Base-by-base conservation (phyloP, 2,329 filamentous ascomycete genomes). In the Pseudogymnoascus destructans region DNA sequence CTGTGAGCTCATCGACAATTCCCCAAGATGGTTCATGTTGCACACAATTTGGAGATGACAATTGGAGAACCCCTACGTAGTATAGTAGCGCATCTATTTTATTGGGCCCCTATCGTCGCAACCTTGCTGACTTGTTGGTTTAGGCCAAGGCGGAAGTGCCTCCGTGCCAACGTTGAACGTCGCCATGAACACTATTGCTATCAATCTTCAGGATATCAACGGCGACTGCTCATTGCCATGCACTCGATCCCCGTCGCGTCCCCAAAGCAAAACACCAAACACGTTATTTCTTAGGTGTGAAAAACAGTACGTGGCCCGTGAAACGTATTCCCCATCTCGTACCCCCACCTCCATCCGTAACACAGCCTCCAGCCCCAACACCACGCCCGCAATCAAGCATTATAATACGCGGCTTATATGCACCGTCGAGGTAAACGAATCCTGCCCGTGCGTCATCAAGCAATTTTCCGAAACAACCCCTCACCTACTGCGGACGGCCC, bases 1-100 rank as follows among this genome's bases (percentile, higher is more conserved):
- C 25, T 19, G 23, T 17, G 46, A 52, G 46, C 46, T 52, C 46
- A 52, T 52, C 25, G n/a, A 32, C 25, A 52, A 52, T 52, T 52
- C 42, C 23, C 42, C 40, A 25, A 46, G 40, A 21, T 46, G 8
- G 40, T 46, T 25, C 19, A 46, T 46, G 40, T 23, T n/a, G 42
- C 23, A n/a, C 42, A 49, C n/a, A 27, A 52, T 52, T 32, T 52
- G 46, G 25, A 32, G 25, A 52, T 32, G 25, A 30, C 25, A 19
- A 30, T 52, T 52, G 46, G 46, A 52, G 46, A 52, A 52, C 25
- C 46, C 46, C 25, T 52, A 32, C 46, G 10, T 19, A 52, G 10
- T 7, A 19, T n/a, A 52, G 46, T 52, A 32, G 46, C 25, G 25
- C 15, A 19, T 32, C 15, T 52, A 3, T 7, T 11, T 30, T 30